Percentiles rank a stretch among this genome's conserved stretches.
phyloP scores from a whole-genome alignment of 495 filamentous ascomycete species.

The Pyronema omphalodes region DNA sequence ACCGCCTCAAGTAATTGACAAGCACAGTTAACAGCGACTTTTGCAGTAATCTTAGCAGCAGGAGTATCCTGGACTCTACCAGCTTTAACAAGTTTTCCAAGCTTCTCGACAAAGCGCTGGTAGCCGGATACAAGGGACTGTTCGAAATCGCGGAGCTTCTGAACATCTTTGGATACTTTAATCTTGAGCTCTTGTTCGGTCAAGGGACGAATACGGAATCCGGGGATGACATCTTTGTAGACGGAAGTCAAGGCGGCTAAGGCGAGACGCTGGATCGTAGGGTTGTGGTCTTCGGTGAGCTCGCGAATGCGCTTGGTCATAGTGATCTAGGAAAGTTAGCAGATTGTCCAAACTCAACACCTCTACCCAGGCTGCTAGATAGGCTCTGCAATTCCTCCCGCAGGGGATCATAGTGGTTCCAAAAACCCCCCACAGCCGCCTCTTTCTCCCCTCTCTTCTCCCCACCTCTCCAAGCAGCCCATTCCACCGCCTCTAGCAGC shows the following conservation, averaged over 20 bases:
- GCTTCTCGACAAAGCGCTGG: constrained; percentile 58
- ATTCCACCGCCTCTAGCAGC: background rate
- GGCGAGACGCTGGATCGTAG: constrained; percentile 63
- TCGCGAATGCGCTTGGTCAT: constrained; percentile 59
- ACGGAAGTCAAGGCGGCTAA: constrained; percentile 70
- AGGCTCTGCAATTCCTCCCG: background rate
- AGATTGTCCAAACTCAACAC: too few relatives aligned
- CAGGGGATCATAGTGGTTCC: too few relatives aligned
- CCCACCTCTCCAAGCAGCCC: background rate
- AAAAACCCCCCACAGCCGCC: too few relatives aligned
- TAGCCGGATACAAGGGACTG: constrained; percentile 67
- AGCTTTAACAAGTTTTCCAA: constrained; percentile 24
- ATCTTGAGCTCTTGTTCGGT: constrained; percentile 49
- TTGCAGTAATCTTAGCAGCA: constrained; percentile 30
- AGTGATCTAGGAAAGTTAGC: constrained; percentile 6
- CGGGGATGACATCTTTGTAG: constrained; percentile 92
- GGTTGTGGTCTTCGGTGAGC: constrained; percentile 48
- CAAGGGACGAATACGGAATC: constrained; percentile 77
- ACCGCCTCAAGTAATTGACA: constrained; percentile 59
- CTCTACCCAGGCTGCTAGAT: too few relatives aligned
- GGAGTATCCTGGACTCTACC: background rate
- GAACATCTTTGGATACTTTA: constrained; percentile 84
- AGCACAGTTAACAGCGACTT: constrained; percentile 66
- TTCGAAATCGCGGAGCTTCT: constrained; percentile 61
- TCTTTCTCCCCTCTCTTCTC: background rate